These are phyloP conservation scores for Talaromyces wortmannii DNA, from an alignment of 495 filamentous ascomycete genomes.

Conservation along the genomic window DNA sequence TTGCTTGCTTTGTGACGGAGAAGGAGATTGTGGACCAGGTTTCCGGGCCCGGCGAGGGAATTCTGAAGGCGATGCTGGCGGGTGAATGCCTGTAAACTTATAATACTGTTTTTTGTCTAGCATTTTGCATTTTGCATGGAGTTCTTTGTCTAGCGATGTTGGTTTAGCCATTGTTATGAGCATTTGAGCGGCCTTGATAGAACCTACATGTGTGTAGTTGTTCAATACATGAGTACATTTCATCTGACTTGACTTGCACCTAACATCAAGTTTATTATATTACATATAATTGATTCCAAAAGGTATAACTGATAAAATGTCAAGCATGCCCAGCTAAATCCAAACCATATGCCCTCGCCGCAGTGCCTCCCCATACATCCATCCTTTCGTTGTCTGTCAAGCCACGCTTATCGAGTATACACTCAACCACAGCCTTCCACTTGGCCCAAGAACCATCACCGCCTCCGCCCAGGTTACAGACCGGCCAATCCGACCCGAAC, in stretches of 20 bases:
- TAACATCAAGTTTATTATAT: background rate
- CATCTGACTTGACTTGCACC: background rate
- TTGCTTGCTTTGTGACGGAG: slow-evolving; percentile 71
- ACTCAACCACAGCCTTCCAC: slow-evolving; percentile 41
- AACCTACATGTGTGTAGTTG: no score
- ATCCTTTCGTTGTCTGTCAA: slow-evolving; percentile 51
- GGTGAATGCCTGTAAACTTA: slow-evolving; percentile 16
- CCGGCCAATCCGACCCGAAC: slow-evolving; percentile 89
- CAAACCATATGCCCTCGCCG: slow-evolving; percentile 53
- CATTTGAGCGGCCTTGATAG: background rate
- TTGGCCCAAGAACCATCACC: slow-evolving; percentile 41
- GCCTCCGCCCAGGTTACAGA: slow-evolving; percentile 62
- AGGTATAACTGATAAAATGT: no score
- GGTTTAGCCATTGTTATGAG: background rate
- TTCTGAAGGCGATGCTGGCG: slow-evolving; percentile 37
- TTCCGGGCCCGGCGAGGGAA: slow-evolving; percentile 56
- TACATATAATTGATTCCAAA: no score
- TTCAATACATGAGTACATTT: no score
- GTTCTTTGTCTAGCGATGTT: background rate
- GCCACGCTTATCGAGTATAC: slow-evolving; percentile 48
- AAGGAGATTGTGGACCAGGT: slow-evolving; percentile 67
- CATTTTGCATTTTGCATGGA: background rate
- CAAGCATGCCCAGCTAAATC: background rate
- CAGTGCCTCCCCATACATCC: slow-evolving; percentile 63
- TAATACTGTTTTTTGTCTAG: no score